phyloP scores from a whole-genome alignment of 2,329 filamentous ascomycete genomes.

The Rhynchosporium secalis region DNA sequence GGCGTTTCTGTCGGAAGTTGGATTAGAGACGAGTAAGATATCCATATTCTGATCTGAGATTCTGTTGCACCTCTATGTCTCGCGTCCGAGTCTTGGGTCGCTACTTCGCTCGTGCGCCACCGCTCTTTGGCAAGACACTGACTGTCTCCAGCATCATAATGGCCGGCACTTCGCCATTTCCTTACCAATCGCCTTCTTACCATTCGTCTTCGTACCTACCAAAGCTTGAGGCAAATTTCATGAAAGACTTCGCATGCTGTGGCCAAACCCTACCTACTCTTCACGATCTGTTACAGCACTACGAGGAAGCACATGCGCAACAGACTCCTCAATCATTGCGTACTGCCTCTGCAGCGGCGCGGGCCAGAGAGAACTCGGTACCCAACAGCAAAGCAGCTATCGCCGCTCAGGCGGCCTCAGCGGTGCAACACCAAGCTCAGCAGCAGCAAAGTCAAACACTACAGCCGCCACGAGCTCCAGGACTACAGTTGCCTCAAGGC shows the following conservation, averaged over 20 bases:
- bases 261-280: constrained; percentile 85
- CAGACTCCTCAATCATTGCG: constrained; percentile 55
- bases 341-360: constrained; percentile 40
- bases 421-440: constrained; percentile 52
- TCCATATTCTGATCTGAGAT: constrained; percentile 16
- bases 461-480: constrained; percentile 30
- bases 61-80: constrained; percentile 15
- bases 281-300: constrained; percentile 93
- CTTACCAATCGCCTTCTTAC: constrained; percentile 87
- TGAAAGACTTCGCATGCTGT: constrained; percentile 96
- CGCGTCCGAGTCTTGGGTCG: constrained; percentile 17
- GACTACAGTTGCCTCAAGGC: constrained; percentile 36
- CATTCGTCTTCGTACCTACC: constrained; percentile 96
- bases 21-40: constrained; percentile 93
- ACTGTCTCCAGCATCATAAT: constrained; percentile 74
- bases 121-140: constrained; percentile 24
- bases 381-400: constrained; percentile 50
- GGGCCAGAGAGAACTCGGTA: constrained; percentile 45
- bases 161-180: constrained; percentile 92
- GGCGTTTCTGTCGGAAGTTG: constrained; percentile 95
- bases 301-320: constrained; percentile 89
- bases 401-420: constrained; percentile 37
- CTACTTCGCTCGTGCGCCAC: constrained; percentile 29
- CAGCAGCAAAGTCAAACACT: constrained; percentile 36
- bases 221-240: constrained; percentile 95